Evolutionary conservation across 2,329 filamentous ascomycete species (phyloP).

Genomic region (Cercospora canescens): DNA sequence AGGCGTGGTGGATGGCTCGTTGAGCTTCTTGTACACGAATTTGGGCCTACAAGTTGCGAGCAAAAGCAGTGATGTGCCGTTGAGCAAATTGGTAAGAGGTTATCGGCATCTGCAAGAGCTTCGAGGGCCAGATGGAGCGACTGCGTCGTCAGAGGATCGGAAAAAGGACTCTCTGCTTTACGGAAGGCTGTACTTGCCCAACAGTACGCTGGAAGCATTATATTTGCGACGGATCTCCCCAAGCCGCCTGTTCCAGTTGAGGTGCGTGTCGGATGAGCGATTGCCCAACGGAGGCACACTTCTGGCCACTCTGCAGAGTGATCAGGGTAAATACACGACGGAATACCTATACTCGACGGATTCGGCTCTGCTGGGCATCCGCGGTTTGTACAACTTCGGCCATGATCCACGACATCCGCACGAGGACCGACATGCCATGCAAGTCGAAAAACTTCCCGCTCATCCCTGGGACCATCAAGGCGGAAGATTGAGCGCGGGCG

Average conservation of each 20-base stretch:
- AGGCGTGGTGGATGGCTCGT: constrained; percentile 91
- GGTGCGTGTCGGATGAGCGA: constrained; percentile 70
- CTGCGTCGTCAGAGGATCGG: constrained; percentile 13
- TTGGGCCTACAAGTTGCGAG: constrained; percentile 68
- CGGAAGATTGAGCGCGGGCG: constrained; percentile 86
- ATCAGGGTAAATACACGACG: constrained; percentile 81
- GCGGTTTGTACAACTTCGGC: constrained; percentile 94
- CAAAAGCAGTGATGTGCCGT: constrained; percentile 72
- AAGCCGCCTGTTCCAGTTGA: constrained; percentile 76
- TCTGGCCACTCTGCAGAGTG: constrained; percentile 73
- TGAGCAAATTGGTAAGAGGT: constrained; percentile 76
- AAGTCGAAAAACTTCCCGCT: constrained; percentile 4
- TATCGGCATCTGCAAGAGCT: constrained; percentile 77
- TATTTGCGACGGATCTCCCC: constrained; percentile 77
- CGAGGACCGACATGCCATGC: neutral
- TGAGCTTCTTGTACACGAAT: constrained; percentile 94
- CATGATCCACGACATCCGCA: constrained; percentile 56
- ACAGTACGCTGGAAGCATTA: constrained; percentile 81
- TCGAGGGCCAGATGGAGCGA: constrained; percentile 47
- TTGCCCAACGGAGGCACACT: constrained; percentile 76
- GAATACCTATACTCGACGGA: constrained; percentile 93
- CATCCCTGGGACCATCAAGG: constrained; percentile 60
- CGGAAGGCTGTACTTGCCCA: constrained; percentile 77
- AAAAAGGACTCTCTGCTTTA: constrained; percentile 67
- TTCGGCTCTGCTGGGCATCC: constrained; percentile 80